A percentile compares a stretch with the other conserved stretches of the same genome.
These are phyloP conservation scores for Posidonia australis DNA, from an alignment of 106 monocot species.

Conservation along the genomic window DNA sequence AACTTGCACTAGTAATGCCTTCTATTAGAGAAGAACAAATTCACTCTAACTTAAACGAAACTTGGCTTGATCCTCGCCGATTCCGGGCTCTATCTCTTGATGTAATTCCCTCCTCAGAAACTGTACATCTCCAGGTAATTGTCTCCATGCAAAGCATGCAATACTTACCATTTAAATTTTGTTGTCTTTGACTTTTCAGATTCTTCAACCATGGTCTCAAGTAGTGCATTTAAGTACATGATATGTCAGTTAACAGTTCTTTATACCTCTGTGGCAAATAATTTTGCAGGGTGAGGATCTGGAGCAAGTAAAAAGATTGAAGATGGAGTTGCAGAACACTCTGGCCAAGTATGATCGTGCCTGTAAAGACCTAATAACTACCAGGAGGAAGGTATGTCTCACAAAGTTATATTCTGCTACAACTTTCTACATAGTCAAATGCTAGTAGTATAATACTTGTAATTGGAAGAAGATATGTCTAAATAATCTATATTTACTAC, in stretches of 20 bases:
- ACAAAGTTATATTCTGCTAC: no score
- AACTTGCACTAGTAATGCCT: slow-evolving; percentile 1
- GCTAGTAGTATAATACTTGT: no score
- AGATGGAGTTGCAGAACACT: slow-evolving; percentile 35
- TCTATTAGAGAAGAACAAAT: slow-evolving; percentile 3
- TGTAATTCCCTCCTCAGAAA: neutral
- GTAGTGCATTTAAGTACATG: no score
- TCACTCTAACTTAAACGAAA: neutral
- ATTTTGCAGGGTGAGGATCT: slow-evolving; percentile 31
- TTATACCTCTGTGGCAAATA: neutral
- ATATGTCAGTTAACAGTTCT: neutral
- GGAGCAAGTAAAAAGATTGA: slow-evolving; percentile 34
- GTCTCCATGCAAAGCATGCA: neutral
- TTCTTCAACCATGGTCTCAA: no score
- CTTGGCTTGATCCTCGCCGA: neutral
- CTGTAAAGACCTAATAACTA: slow-evolving; percentile 51
- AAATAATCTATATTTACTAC: no score
- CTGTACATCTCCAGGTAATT: neutral
- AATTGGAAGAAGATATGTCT: no score
- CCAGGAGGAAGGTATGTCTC: slow-evolving; percentile 45
- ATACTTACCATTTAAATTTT: neutral
- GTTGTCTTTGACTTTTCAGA: no score
- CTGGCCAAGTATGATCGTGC: slow-evolving; percentile 42
- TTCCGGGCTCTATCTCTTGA: neutral
- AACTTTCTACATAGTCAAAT: no score